Evolutionary conservation across 2,329 filamentous ascomycete species (phyloP), one percentile per base, ranked within the genome.

Genomic region (Anthostomella pinea): DNA sequence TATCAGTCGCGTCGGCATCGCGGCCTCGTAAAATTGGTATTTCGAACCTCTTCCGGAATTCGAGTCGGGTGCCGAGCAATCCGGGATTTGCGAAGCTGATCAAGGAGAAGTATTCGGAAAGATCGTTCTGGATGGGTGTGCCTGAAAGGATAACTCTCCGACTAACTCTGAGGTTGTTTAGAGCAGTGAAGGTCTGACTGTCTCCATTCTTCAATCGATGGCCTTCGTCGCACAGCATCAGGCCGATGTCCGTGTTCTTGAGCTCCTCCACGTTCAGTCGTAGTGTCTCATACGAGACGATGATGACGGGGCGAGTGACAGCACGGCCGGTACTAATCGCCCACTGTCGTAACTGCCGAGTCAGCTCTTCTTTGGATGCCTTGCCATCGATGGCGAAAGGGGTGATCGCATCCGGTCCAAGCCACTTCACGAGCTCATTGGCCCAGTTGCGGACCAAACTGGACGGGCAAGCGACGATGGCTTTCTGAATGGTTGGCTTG

Each of bases 381-480:
- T 97, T 98, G 17, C 93, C 93, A 57, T 98, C 93, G 43, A 97
- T 90, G 15, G 91, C 93, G 60, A 98, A 98, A 6, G 93, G 91
- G 2, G 79, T 87, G 48, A 96, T 83, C 10, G 93, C 88, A 63
- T 93, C 90, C 47, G 86, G 79, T 19, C 93, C 93, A 23, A 98
- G 80, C 93, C 93, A 98, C 69, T 98, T 98, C 5, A 84, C 80
- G 58, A 98, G 68, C 63, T 98, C 93, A 56, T 97, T 97, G 29
- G 91, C 93, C 93, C 93, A 98, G 55, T 98, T 98, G 47, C 87
- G 83, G 20, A 98, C 93, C 61, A 98, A 69, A 75, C 89, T 97
- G 2, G 93, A 95, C 0, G 93, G 93, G 51, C 93, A 98, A 8
- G 89, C 93, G 51, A 98, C 95, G 25, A 98, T 88, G 34, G 89